These are phyloP conservation scores for Tagetes erecta DNA, from an alignment of 129 eudicot species.

Conservation along the genomic window DNA sequence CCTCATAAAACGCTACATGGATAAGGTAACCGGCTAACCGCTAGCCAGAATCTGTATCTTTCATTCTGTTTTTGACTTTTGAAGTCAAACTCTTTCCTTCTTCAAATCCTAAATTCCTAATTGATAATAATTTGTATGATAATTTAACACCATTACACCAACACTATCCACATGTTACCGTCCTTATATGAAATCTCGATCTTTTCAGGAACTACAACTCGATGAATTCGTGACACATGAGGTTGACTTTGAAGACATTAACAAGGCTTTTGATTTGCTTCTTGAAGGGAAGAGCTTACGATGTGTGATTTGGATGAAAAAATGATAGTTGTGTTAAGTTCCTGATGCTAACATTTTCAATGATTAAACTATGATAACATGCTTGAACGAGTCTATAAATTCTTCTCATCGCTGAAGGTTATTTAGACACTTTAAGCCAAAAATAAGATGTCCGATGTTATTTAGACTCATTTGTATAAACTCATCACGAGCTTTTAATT, in stretches of 20 bases:
- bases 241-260: constrained; percentile 70
- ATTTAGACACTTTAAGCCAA: background rate
- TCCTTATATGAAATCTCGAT: background rate
- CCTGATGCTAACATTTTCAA: background rate
- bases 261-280: constrained; percentile 80
- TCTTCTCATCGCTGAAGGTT: background rate
- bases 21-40: constrained; percentile 42
- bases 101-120: background rate
- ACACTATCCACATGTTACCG: background rate
- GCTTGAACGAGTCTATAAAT: background rate
- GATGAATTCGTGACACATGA: constrained; percentile 86
- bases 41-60: background rate
- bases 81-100: constrained; percentile 4
- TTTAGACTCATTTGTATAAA: no score
- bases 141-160: background rate
- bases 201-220: constrained; percentile 62
- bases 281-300: constrained; percentile 65
- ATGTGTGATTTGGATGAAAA: constrained; percentile 89
- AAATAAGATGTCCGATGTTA: no score
- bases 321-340: constrained; percentile 28
- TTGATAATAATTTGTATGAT: background rate
- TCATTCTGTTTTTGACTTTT: constrained; percentile 21
- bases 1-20: constrained; percentile 61
- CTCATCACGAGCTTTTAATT: no score
- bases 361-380: background rate